Evolutionary conservation across 2,329 filamentous ascomycete species (phyloP), one percentile per base, ranked within the genome.

Genomic region (Botrytis byssoidea): DNA sequence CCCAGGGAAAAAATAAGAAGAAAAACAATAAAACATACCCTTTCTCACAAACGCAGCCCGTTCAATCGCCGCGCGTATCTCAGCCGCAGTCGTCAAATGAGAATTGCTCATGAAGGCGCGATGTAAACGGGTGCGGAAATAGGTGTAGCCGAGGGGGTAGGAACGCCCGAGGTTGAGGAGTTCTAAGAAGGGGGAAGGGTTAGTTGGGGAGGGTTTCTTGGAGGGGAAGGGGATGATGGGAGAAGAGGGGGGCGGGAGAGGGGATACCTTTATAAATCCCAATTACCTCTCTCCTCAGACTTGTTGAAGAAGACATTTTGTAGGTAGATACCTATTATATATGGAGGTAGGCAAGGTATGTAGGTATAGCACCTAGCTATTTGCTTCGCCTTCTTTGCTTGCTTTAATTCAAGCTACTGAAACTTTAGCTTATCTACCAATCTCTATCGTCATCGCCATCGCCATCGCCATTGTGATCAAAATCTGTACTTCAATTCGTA

Each of bases 41-140:
- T 97, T 98, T 83, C 93, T 97, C 6, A 98, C 94, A 82, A 92
- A 98, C 77, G 97, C 89, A 0, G 94, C 95, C 74, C 91, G 87
- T 59, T 88, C 86, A 73, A 99, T 93, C 0, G 90, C 93, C 74
- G 90, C 87, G 60, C 86, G 87, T 68, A 99, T 98, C 79, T 93
- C 87, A 12, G 88, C 88, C 75, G 95, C 91, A 77, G 96, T 90
- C 3, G 85, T 86, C 74, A 97, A 81, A 59, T 86, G 83, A 2
- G 91, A 88, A 78, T 97, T 94, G 65, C 90, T 89, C 77, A 91
- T 89, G 83, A 98, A 99, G 0, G 95, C 95, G 75, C 90, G 90
- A 84, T 98, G 94, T 16, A 98, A 85, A 2, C 94, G 89, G 12
- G 90, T 88, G 18, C 92, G 89, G 81, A 97, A 98, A 84, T 95